These are phyloP conservation scores for Fusarium sp. DNA, from an alignment of 2,329 filamentous ascomycete genomes.

Conservation along the genomic window DNA sequence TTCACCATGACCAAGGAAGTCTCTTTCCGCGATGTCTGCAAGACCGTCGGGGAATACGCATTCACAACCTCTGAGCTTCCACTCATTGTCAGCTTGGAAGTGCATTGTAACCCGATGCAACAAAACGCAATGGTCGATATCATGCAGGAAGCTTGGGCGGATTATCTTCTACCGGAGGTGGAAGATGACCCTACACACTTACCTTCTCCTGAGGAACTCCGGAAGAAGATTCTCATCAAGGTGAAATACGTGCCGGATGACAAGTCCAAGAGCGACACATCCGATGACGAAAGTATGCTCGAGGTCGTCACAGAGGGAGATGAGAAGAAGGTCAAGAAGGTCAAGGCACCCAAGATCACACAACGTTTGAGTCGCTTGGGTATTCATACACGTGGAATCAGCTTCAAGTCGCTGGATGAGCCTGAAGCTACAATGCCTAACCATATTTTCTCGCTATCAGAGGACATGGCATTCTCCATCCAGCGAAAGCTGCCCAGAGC, in stretches of 20 bases:
- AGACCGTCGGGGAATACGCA: conserved; percentile 79
- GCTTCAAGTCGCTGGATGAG: conserved; percentile 1
- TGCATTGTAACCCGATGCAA: conserved; percentile 82
- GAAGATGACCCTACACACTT: conserved; percentile 58
- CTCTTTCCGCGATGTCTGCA: conserved; percentile 86
- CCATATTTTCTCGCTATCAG: conserved; percentile 88
- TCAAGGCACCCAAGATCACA: conserved; percentile 6
- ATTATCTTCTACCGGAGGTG: conserved; percentile 73
- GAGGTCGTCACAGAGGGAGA: not conserved
- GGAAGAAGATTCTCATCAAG: conserved; percentile 84
- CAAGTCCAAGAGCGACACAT: not conserved
- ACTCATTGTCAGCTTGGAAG: conserved; percentile 90
- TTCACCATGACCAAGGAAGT: conserved; percentile 86
- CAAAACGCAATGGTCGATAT: conserved; percentile 93
- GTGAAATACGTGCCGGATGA: conserved; percentile 63
- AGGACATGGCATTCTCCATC: conserved; percentile 74
- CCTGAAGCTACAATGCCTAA: conserved; percentile 62
- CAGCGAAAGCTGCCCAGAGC: conserved; percentile 71
- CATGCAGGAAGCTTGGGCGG: conserved; percentile 88
- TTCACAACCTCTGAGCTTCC: conserved; percentile 81
- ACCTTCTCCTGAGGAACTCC: conserved; percentile 76
- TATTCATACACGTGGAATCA: conserved; percentile 12
- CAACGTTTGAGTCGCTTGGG: conserved; percentile 5
- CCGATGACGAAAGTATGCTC: conserved; percentile 1
- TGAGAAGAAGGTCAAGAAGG: conserved; percentile 13